Percentiles rank a stretch among this genome's conserved stretches.
Conservation (phyloP, 83 land plant species). For the Picea abies region DNA sequence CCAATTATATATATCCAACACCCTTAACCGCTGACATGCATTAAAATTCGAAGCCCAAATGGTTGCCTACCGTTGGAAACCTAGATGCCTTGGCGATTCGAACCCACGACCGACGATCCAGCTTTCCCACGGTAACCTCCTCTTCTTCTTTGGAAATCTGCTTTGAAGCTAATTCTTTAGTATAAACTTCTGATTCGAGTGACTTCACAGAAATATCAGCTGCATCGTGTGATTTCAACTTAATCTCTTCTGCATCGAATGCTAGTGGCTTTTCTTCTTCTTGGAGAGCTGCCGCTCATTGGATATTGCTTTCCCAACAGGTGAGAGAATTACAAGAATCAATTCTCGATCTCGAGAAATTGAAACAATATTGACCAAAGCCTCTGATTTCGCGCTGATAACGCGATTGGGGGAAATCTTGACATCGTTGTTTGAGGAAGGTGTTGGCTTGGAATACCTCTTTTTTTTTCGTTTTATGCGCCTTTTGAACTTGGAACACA, state of each 20-base stretch:
- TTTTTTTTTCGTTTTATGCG: neutral
- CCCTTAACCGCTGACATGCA: too few relatives aligned
- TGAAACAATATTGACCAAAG: neutral
- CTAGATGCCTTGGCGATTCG: neutral
- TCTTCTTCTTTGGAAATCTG: neutral
- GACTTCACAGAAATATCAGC: neutral
- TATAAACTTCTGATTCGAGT: neutral
- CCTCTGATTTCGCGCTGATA: neutral
- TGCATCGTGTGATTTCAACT: too few relatives aligned
- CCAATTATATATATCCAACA: too few relatives aligned
- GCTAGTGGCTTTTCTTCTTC: too few relatives aligned
- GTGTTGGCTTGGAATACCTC: too few relatives aligned
- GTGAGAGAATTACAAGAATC: neutral
- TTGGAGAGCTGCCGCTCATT: too few relatives aligned
- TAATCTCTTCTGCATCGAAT: too few relatives aligned
- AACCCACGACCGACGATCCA: neutral
- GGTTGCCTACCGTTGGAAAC: neutral
- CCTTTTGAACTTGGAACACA: neutral
- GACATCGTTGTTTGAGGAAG: neutral
- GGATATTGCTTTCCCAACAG: neutral
- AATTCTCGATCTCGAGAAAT: neutral
- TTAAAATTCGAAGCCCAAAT: neutral
- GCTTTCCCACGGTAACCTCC: neutral
- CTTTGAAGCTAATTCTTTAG: too few relatives aligned
- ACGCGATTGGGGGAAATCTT: neutral